Conservation (phyloP, 1,284 basidiomycete species). For the Ceratobasidium sp. region DNA sequence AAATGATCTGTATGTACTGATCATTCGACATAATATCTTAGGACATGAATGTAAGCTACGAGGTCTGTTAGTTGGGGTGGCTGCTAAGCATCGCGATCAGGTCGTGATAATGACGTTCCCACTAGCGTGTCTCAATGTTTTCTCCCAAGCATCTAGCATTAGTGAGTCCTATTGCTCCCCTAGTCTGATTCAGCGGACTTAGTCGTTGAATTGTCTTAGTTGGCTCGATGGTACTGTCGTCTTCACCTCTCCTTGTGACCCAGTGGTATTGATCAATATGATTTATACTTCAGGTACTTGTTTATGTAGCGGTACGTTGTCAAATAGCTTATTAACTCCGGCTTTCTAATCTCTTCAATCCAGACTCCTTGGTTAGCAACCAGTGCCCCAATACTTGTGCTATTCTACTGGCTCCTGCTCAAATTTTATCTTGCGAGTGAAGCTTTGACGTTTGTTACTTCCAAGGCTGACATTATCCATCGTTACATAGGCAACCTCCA, state of each 20-base stretch:
- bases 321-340: conserved; percentile 37
- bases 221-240: conserved; percentile 18
- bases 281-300: background rate
- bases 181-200: background rate
- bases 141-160: background rate
- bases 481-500: conserved; percentile 35
- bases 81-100: conserved; percentile 13
- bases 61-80: background rate
- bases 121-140: conserved; percentile 49
- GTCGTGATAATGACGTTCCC: conserved; percentile 52
- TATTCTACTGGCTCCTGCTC: conserved; percentile 33
- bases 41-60: conserved; percentile 19
- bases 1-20: background rate
- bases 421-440: conserved; percentile 51
- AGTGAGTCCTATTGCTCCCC: conserved; percentile 52
- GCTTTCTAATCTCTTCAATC: conserved; percentile 51
- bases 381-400: conserved; percentile 37
- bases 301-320: conserved; percentile 14
- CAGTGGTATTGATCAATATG: background rate
- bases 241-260: background rate
- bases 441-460: background rate
- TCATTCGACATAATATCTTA: background rate
- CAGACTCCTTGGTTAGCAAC: conserved; percentile 47
- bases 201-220: background rate
- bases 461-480: background rate